These are phyloP conservation scores for Metroxylon sagu DNA, from an alignment of 176 grass and related monocot species.

Conservation along the genomic window DNA sequence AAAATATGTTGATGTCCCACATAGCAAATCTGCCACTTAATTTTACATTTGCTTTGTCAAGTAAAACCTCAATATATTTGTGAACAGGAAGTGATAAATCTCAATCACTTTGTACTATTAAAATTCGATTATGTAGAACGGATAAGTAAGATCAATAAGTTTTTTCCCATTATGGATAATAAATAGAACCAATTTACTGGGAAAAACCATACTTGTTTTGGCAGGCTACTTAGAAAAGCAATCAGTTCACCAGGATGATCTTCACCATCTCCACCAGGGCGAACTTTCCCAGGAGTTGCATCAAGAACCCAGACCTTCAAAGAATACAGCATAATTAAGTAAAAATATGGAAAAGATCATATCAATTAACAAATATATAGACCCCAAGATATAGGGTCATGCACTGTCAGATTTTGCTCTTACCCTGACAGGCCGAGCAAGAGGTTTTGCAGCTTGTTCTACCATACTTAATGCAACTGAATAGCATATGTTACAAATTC, in stretches of 20 bases:
- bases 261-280: conserved; percentile 83
- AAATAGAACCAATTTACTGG: neutral
- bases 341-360: neutral
- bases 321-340: neutral
- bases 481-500: neutral
- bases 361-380: neutral
- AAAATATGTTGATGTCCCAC: too few species aligned
- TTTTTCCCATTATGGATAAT: neutral
- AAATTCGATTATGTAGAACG: neutral
- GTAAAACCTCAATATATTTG: too few species aligned
- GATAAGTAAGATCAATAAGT: neutral
- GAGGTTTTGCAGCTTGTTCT: conserved; percentile 97
- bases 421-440: conserved; percentile 87
- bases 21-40: too few species aligned
- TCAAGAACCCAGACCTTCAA: conserved; percentile 96
- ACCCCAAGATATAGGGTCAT: neutral
- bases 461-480: conserved; percentile 98
- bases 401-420: conserved; percentile 7
- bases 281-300: conserved; percentile 90
- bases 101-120: too few species aligned
- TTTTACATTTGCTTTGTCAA: too few species aligned
- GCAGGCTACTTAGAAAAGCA: conserved; percentile 66
- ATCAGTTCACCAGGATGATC: conserved; percentile 95
- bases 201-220: conserved; percentile 37
- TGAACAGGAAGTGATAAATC: too few species aligned